Percentiles rank a stretch among this genome's conserved stretches.
These are phyloP conservation scores for Rhizophagus clarus DNA, from an alignment of 192 early-diverging fungal species.

Conservation along the genomic window DNA sequence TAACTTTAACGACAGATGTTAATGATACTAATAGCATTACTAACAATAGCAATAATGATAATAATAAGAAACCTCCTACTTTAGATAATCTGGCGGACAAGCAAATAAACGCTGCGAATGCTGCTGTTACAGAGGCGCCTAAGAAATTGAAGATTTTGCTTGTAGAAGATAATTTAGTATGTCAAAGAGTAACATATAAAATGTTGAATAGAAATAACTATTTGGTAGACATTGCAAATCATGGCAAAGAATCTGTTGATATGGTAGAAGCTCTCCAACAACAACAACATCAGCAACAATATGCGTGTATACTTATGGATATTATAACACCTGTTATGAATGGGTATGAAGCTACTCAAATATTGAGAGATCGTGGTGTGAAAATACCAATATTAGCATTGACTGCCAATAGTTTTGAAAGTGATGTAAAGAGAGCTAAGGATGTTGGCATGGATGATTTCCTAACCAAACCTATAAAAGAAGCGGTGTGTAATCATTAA, in stretches of 20 bases:
- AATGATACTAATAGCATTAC: not conserved
- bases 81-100: not conserved
- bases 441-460: slow-evolving; percentile 13
- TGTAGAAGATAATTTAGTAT: slow-evolving; percentile 36
- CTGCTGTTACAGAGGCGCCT: not conserved
- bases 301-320: slow-evolving; percentile 17
- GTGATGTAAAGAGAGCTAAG: not conserved
- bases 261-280: not conserved
- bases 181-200: slow-evolving; percentile 28
- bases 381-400: slow-evolving; percentile 16
- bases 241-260: slow-evolving; percentile 34
- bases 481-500: not conserved
- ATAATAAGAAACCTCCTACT: not conserved
- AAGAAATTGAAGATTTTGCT: slow-evolving; percentile 16
- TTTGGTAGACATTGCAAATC: slow-evolving; percentile 16
- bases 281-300: not conserved
- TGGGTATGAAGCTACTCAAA: slow-evolving; percentile 11
- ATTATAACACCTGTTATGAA: slow-evolving; percentile 20
- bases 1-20: not conserved
- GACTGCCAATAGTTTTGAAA: slow-evolving; percentile 15
- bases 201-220: slow-evolving; percentile 28
- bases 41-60: not conserved
- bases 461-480: slow-evolving; percentile 12
- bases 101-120: not conserved
- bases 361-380: slow-evolving; percentile 5